Evolutionary conservation across 2,329 filamentous ascomycete genomes (phyloP), one percentile per base, ranked within the genome.

Genomic region (Neofusicoccum kwambonambiense): DNA sequence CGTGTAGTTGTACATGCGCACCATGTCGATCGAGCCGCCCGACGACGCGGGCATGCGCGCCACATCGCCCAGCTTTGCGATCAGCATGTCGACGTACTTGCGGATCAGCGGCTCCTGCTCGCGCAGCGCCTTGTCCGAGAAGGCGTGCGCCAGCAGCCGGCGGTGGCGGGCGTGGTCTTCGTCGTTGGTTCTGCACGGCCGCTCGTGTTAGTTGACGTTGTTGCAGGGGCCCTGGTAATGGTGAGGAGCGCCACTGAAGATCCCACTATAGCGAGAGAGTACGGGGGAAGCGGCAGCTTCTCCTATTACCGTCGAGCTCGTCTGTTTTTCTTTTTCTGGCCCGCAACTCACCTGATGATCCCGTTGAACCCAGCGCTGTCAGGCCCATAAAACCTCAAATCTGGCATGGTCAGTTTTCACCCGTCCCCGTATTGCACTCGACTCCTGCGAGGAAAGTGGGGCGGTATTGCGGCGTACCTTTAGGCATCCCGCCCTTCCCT

Each of bases 41-140:
- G 49, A 31, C 34, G 3, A 7, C 45, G 15, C 44, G n/a, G 54
- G 35, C 47, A 17, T 51, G 37, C 19, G 37, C 8, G 64, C 51
- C 3, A 34, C 17, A 35, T 31, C 64, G 13, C n/a, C 37, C 6
- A 60, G 45, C 6, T 57, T 54, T 35, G 68, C 42, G 3, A 77
- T 61, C 35, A 78, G 70, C 44, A 70, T 58, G 35, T 75, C 72
- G 13, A 76, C 72, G 58, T 79, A 77, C 1, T 64, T 51, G 42
- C 73, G 67, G 60, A 81, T 66, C 66, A 74, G 67, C 6, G 69
- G 66, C 63, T 74, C 71, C 61, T 77, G 74, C 49, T 70, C 69
- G 22, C 70, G 68, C n/a, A 77, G 56, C 0, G 72, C 73, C 52
- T 70, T 70, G 42, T 75, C 69, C 7, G 72, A 73, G 67, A 77